These are phyloP conservation scores for Nakataea oryzae DNA, from an alignment of 2,329 filamentous ascomycete species.

Conservation along the genomic window DNA sequence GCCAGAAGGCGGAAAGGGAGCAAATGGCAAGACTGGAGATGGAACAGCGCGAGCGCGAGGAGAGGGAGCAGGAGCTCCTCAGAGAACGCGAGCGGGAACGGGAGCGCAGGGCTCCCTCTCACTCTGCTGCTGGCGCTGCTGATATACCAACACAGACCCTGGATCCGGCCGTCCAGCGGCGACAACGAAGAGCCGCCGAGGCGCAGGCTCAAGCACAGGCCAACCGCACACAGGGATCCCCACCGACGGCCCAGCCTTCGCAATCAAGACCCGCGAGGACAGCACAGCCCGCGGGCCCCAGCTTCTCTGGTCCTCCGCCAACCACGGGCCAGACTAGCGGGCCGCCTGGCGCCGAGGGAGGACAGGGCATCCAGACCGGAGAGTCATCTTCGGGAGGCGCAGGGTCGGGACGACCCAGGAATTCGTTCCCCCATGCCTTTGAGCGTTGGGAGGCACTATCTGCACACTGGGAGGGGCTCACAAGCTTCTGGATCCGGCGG, in stretches of 20 bases:
- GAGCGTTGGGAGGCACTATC: constrained; percentile 96
- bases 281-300: not conserved
- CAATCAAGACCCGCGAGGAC: constrained; percentile 4
- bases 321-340: not conserved
- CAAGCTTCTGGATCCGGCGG: constrained; percentile 92
- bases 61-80: constrained; percentile 1
- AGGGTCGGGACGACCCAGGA: constrained; percentile 34
- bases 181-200: constrained; percentile 22
- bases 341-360: not conserved
- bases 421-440: constrained; percentile 89
- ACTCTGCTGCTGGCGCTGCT: constrained; percentile 19
- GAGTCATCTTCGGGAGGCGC: constrained; percentile 20
- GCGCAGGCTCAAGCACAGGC: constrained; percentile 7
- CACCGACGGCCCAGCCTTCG: constrained; percentile 2
- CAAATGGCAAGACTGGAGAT: constrained; percentile 48
- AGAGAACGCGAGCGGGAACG: constrained; percentile 36
- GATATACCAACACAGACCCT: constrained; percentile 19
- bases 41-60: constrained; percentile 41
- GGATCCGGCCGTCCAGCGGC: constrained; percentile 22
- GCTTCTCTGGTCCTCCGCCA: constrained; percentile 4
- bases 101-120: constrained; percentile 26
- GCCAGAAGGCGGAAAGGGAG: constrained; percentile 57
- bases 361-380: constrained; percentile 13
- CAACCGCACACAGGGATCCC: not conserved
- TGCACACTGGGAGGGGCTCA: constrained; percentile 95